These are phyloP conservation scores for Hypsizygus marmoreus DNA, from an alignment of 768 basidiomycete genomes.

Conservation along the genomic window DNA sequence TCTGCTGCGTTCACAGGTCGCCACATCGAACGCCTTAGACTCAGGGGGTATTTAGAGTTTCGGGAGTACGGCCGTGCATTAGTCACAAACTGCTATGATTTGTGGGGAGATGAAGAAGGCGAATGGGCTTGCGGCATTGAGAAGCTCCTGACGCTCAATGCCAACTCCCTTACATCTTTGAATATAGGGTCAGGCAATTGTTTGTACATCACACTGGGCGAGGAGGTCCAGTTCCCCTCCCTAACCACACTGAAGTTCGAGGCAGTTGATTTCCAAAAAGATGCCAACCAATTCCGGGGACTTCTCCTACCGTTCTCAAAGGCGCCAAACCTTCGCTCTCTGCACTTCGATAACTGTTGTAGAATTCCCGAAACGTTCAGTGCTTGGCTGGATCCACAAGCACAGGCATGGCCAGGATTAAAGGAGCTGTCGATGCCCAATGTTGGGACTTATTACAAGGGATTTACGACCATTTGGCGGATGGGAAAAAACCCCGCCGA, in stretches of 20 bases:
- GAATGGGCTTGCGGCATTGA: background rate
- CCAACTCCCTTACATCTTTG: background rate
- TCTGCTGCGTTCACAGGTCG: too few relatives aligned
- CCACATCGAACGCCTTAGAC: too few relatives aligned
- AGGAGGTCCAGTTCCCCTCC: background rate
- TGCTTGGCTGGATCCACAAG: too few relatives aligned
- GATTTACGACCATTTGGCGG: background rate
- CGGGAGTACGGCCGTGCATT: background rate
- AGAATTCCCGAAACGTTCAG: too few relatives aligned
- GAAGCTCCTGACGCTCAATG: background rate
- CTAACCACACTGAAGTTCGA: background rate
- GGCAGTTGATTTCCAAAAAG: background rate
- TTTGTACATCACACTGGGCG: background rate
- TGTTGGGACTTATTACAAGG: background rate
- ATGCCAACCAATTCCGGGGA: background rate
- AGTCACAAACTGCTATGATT: too few relatives aligned
- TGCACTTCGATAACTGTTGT: too few relatives aligned
- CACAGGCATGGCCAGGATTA: too few relatives aligned
- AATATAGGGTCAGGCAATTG: background rate
- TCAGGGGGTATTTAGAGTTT: background rate
- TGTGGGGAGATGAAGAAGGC: too few relatives aligned
- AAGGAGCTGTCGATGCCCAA: too few relatives aligned
- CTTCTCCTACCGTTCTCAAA: background rate
- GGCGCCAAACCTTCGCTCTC: too few relatives aligned
- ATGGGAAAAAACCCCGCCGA: background rate